phyloP scores from a whole-genome alignment of 768 basidiomycete genomes.

The Boletus vermiculosoides region DNA sequence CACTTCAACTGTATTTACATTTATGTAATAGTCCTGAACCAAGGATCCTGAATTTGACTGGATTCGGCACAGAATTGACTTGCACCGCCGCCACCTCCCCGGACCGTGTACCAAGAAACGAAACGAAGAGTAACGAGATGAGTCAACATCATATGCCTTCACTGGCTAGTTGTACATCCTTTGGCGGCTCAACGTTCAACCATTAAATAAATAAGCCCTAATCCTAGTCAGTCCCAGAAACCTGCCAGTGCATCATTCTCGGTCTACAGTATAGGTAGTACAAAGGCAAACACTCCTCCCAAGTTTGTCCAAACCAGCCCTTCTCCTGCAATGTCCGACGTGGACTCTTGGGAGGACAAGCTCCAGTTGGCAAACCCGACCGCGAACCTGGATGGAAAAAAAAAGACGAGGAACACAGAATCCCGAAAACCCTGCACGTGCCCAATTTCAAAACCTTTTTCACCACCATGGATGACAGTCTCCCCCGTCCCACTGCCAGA shows the following conservation, averaged over 20 bases:
- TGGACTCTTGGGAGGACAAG: too few relatives aligned
- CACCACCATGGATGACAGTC: constrained; percentile 22
- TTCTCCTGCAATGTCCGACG: neutral
- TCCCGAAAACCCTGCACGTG: neutral
- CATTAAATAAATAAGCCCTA: neutral
- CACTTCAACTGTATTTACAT: too few relatives aligned
- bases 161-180: too few relatives aligned
- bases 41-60: too few relatives aligned
- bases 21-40: too few relatives aligned
- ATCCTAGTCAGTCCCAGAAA: neutral
- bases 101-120: too few relatives aligned
- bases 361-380: too few relatives aligned
- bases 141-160: too few relatives aligned
- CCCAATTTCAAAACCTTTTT: neutral
- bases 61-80: too few relatives aligned
- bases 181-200: neutral
- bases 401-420: neutral
- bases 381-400: neutral
- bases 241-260: neutral
- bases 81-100: too few relatives aligned
- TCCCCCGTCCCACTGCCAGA: constrained; percentile 24
- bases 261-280: neutral
- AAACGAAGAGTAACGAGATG: too few relatives aligned
- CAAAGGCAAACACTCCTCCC: neutral
- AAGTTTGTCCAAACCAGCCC: neutral